Percentiles rank a stretch among this genome's conserved stretches.
phyloP scores from a whole-genome alignment of 768 basidiomycete species.

The Boletus reticulatus region DNA sequence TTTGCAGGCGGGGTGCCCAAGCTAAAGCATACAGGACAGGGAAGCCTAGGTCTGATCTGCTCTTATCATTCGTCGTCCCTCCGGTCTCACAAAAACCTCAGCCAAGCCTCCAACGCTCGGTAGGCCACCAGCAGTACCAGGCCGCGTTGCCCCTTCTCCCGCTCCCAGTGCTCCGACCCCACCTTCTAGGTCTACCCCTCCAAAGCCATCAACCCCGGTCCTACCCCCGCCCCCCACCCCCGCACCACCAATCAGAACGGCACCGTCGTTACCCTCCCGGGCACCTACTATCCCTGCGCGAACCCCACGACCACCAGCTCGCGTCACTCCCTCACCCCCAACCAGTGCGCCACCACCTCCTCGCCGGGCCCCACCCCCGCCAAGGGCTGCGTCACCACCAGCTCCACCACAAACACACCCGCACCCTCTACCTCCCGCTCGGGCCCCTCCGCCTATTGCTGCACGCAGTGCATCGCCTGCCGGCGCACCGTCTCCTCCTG shows the following conservation, averaged over 20 bases:
- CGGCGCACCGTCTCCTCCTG: constrained; percentile 7
- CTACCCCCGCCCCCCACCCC: constrained; percentile 33
- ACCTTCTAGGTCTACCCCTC: constrained; percentile 32
- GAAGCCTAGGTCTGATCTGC: constrained; percentile 46
- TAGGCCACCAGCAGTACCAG: constrained; percentile 66
- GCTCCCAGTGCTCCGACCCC: constrained; percentile 26
- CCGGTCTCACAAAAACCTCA: constrained; percentile 26
- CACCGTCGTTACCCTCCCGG: constrained; percentile 39
- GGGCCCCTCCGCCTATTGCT: constrained; percentile 26
- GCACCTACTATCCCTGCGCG: constrained; percentile 42
- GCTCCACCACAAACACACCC: constrained; percentile 22
- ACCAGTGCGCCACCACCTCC: constrained; percentile 18
- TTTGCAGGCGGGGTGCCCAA: constrained; percentile 94
- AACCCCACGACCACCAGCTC: constrained; percentile 42
- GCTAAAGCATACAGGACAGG: constrained; percentile 75
- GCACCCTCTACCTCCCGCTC: constrained; percentile 24
- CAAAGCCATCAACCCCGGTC: constrained; percentile 30
- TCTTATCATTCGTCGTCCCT: constrained; percentile 2
- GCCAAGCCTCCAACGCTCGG: constrained; percentile 63
- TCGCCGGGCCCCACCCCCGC: constrained; percentile 34
- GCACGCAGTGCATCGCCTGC: constrained; percentile 26
- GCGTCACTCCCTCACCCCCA: constrained; percentile 31
- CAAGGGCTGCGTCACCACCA: constrained; percentile 29
- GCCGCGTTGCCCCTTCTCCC: constrained; percentile 37
- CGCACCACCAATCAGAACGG: constrained; percentile 35